These are phyloP conservation scores for Capsicum baccatum DNA, from an alignment of 257 asterid genomes.

Conservation along the genomic window DNA sequence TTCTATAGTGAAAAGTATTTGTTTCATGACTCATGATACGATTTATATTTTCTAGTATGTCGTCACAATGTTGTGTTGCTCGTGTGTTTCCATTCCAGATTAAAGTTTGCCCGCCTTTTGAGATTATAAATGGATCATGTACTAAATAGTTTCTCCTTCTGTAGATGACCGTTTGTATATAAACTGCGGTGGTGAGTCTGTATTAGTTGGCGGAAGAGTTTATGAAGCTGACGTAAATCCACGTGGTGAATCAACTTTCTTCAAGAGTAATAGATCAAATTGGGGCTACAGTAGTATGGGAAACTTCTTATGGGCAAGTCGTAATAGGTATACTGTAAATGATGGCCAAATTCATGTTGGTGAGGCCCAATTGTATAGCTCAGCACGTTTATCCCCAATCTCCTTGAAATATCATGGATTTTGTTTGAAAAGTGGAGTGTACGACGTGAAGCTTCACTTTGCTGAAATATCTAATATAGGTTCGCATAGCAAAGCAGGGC, in stretches of 20 bases:
- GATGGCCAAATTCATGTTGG: slow-evolving; percentile 24
- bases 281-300: slow-evolving; percentile 50
- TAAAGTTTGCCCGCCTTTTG: neutral
- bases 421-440: slow-evolving; percentile 31
- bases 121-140: neutral
- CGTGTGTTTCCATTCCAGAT: neutral
- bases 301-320: neutral
- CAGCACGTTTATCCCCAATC: slow-evolving; percentile 38
- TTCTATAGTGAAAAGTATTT: neutral
- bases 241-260: slow-evolving; percentile 33
- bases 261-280: neutral
- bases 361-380: slow-evolving; percentile 32
- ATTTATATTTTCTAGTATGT: neutral
- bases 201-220: neutral
- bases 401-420: slow-evolving; percentile 44
- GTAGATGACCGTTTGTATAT: slow-evolving; percentile 33
- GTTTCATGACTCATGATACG: neutral
- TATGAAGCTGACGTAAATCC: slow-evolving; percentile 34
- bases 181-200: slow-evolving; percentile 35
- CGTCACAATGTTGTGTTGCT: neutral
- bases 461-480: slow-evolving; percentile 29
- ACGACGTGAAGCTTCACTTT: slow-evolving; percentile 39
- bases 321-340: neutral
- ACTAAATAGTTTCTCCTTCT: neutral
- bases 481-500: neutral